Base-by-base conservation (phyloP, 2,329 filamentous ascomycete species). In the Leptodontidium sp. region DNA sequence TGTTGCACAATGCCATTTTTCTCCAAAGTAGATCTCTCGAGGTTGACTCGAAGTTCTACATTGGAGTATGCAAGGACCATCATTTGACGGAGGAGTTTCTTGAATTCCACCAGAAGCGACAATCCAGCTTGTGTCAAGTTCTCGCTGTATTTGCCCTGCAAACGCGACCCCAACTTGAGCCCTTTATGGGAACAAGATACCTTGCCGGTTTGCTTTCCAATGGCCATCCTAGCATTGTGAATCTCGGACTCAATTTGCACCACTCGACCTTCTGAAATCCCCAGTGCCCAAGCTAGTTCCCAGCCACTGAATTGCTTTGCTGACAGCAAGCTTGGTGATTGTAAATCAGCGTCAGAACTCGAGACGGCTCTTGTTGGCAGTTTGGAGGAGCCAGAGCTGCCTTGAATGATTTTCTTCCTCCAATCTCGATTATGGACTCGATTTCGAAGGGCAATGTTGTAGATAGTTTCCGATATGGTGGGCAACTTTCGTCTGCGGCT, bases 61-160 rank as follows among this genome's bases (percentile, higher is more conserved):
- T 59, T 59, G 6, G 35, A 40, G 14, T 59, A 14, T 11, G 11
- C n/a, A 17, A 59, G 32, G 6, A 43, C n/a, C 32, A 26, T 15
- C 32, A 59, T 43, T 43, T 59, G 55, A 15, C 55, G 32, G 12
- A 59, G n/a, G 11, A 59, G 14, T 15, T 59, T 59, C 12, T 43
- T 35, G 9, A 59, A n/a, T 12, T 59, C 32, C 15, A 6, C 21
- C 21, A 12, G n/a, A 21, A 59, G 55, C 9, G 32, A 11, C 15
- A 5, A 17, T 11, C 35, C n/a, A 59, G 35, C 55, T 59, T 17
- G 24, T 7, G 35, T 24, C 17, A 26, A 6, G 14, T 15, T 43
- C 2, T 59, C 55, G n/a, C 26, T 7, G 38, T 4, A 40, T n/a
- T 14, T 24, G 4, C 12, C 7, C 14, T 12, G 9, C 11, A 14